Conservation (phyloP, 768 basidiomycete genomes). For the Nevesoporus exiguus region DNA sequence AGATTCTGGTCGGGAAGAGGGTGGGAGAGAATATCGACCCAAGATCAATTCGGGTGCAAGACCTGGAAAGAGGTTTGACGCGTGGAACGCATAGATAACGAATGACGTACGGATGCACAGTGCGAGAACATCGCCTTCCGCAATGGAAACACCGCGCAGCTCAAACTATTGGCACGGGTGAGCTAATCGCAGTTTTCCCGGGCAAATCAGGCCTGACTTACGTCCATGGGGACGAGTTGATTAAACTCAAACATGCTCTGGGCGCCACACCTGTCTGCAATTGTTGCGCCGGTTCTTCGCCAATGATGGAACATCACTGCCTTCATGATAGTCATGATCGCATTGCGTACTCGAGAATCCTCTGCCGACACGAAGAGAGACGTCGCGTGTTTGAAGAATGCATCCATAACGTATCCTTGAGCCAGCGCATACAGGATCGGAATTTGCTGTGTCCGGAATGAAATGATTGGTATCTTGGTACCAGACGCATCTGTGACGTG, state of each 20-base stretch:
- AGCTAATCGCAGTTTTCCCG: neutral
- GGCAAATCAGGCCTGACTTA: neutral
- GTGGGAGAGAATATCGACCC: neutral
- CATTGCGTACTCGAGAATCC: neutral
- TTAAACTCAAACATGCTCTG: neutral
- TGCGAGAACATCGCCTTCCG: neutral
- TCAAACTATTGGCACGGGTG: neutral
- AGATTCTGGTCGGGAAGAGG: neutral
- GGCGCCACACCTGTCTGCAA: conserved; percentile 1
- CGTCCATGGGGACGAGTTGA: neutral
- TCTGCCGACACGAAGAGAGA: neutral
- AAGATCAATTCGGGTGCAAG: neutral
- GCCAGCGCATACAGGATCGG: neutral
- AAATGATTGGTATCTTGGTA: neutral
- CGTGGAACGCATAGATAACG: neutral
- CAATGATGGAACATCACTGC: neutral
- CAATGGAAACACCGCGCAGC: neutral
- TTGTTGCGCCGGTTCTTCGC: neutral
- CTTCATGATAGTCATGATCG: neutral
- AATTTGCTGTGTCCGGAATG: neutral
- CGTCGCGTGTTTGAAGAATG: neutral
- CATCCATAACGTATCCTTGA: neutral
- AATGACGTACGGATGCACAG: neutral
- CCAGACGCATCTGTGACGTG: neutral
- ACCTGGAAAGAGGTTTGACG: neutral